These are phyloP conservation scores for Cicer arietinum DNA, from an alignment of 306 rosid species.

Conservation along the genomic window DNA sequence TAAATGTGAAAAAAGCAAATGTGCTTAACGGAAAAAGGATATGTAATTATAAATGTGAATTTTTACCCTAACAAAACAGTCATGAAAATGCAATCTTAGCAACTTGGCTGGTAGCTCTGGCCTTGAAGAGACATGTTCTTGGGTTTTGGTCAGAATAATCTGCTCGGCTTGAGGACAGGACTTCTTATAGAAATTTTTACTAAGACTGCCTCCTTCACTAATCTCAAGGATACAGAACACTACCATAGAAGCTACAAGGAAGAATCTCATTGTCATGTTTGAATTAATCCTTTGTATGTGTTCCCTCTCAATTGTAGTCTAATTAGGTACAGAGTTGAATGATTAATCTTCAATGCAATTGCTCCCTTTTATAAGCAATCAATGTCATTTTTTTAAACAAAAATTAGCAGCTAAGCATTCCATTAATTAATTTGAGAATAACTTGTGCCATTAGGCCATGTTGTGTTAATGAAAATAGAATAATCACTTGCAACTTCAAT, in stretches of 20 bases:
- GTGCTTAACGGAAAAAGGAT: too few relatives aligned
- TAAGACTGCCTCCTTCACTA: constrained; percentile 52
- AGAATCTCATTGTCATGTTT: constrained; percentile 41
- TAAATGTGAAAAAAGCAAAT: too few relatives aligned
- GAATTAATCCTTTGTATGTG: neutral
- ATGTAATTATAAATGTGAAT: too few relatives aligned
- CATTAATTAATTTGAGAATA: neutral
- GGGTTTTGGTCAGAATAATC: constrained; percentile 42
- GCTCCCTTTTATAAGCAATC: constrained; percentile 37
- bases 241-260: constrained; percentile 41
- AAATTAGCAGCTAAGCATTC: constrained; percentile 24
- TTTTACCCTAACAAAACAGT: constrained; percentile 68
- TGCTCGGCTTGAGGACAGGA: constrained; percentile 58
- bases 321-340: constrained; percentile 23
- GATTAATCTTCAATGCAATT: constrained; percentile 11
- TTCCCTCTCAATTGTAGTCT: neutral
- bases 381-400: neutral
- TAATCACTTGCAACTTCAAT: constrained; percentile 11
- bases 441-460: neutral
- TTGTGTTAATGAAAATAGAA: neutral
- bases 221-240: constrained; percentile 38
- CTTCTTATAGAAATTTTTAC: constrained; percentile 49
- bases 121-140: constrained; percentile 46
- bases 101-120: constrained; percentile 58
- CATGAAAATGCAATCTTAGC: constrained; percentile 70